Conservation (phyloP, 2,329 filamentous ascomycete genomes). For the Cryphonectria japonica region DNA sequence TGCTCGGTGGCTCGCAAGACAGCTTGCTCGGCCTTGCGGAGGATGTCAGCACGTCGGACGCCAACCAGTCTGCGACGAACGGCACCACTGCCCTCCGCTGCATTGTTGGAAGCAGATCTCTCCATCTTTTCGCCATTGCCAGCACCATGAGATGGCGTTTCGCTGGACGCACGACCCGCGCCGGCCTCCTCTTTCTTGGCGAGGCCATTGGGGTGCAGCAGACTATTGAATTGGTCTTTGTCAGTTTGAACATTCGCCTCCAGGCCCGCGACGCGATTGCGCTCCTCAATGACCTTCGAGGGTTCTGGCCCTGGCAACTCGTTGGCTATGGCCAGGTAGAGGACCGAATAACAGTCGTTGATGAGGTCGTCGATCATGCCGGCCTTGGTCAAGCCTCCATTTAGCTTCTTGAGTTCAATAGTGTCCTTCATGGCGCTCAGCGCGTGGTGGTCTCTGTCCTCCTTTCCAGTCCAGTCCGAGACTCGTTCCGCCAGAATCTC, state of each 20-base stretch:
- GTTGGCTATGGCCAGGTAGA: constrained; percentile 71
- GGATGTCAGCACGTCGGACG: constrained; percentile 59
- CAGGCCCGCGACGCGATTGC: constrained; percentile 42
- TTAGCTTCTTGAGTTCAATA: constrained; percentile 70
- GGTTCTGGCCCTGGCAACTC: constrained; percentile 58
- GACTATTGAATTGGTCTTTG: constrained; percentile 34
- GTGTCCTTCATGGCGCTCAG: constrained; percentile 61
- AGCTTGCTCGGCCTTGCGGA: constrained; percentile 65
- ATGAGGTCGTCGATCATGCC: constrained; percentile 90
- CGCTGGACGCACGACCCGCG: constrained; percentile 22
- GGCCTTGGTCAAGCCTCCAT: constrained; percentile 84
- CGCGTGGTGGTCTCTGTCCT: constrained; percentile 45
- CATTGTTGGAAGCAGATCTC: constrained; percentile 39
- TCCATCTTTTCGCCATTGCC: constrained; percentile 43
- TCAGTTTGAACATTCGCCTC: constrained; percentile 43
- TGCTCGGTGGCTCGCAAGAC: constrained; percentile 56
- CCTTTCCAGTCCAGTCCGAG: constrained; percentile 55
- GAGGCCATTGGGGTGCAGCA: constrained; percentile 32
- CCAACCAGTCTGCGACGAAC: constrained; percentile 47
- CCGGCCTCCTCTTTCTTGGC: constrained; percentile 25
- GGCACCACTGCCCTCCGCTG: constrained; percentile 38
- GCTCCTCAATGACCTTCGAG: constrained; percentile 51
- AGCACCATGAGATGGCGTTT: constrained; percentile 28
- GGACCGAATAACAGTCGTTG: constrained; percentile 80
- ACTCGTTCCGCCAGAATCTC: constrained; percentile 60